Evolutionary conservation across 768 basidiomycete genomes (phyloP), one percentile per base, ranked within the genome.

Genomic region (Pulveroboletus sp.): DNA sequence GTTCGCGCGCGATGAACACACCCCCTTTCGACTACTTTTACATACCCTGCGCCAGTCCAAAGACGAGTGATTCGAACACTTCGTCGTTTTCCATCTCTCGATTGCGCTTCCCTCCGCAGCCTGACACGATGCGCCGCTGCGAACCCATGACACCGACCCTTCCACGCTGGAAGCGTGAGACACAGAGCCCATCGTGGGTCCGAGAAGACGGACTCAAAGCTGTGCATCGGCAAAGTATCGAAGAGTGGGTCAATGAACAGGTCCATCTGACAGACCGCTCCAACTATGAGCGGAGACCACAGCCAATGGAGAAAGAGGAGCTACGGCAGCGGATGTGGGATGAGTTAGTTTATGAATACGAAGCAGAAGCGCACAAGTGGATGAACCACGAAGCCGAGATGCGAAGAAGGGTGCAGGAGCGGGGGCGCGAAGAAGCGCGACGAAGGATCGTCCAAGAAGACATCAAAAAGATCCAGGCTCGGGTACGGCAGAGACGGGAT

Each of bases 241-340:
- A 83, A 46, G 74, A 77, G 47, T 87, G 87, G 86, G 79, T 86
- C 43, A 65, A 74, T 41, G 75, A 81, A 56, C 82, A 81, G 64
- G 62, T 73, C 42, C 68, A 76, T 51, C 58, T 71, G 36, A 53
- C 59, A 9, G 67, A 69, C 35, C 58, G 62, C 49, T 57, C 67
- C 55, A 60, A 63, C 57, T 53, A 59, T 33, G 57, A 53, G 47
- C 53, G 63, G 53, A 48, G 64, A 53, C 54, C 42, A 40, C 57
- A 59, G 24, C 54, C 60, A 53, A 53, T 58, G 52, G 68, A 52
- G 14, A 62, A 58, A 51, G 68, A 69, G 51, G 54, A 59, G 33
- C 55, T 68, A 35, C 64, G 67, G 37, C 67, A 71, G 53, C 72
- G 71, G 57, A 66, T 73, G 57, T 75, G 78, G 76, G 77, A 82